Evolutionary conservation across 768 basidiomycete genomes (phyloP), one percentile per base, ranked within the genome.

Genomic region (Galerina sulciceps): DNA sequence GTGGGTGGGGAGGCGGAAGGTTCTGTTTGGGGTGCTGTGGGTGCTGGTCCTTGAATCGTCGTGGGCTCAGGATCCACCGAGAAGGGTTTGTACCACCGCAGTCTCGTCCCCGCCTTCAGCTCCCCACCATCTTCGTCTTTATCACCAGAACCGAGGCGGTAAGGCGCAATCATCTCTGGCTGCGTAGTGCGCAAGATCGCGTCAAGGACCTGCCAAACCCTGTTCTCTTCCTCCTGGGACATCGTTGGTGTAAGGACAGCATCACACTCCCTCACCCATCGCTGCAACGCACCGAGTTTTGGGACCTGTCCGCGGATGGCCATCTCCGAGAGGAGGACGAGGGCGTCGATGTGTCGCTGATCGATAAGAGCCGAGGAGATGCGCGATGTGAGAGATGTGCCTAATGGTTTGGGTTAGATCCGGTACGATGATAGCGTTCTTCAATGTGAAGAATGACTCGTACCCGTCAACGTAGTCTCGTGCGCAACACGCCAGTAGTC

Each of bases 221-320:
- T 72, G 45, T 73, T 73, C 60, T 82, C 76, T 35, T 80, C 76
- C 57, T 72, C 68, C 49, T 70, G 67, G 49, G 69, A 65, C 63
- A 78, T 79, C 36, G 74, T 71, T 1, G 71, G 73, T n/a, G 69
- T 73, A 13, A 75, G 68, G 2, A 82, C 82, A 1, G 83, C 84
- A 67, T 85, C 84, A 65, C 81, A 83, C 61, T 85, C 84, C 36
- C 84, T 67, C 4, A 84, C 82, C 84, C 84, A 85, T 10, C 84
- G 74, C 62, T 84, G 82, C 6, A 85, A 69, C 2, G 81, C 77
- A 3, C 83, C 83, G 11, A 85, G 77, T 59, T 83, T 82, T 5
- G 82, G 81, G 6, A 77, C 67, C 6, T 81, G 74, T 10, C 71
- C 67, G 6, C 81, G 76, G 20, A 80, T 76, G 45, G 76, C 77